Base-by-base conservation (phyloP, 495 filamentous ascomycete genomes). In the Tuber aestivum region DNA sequence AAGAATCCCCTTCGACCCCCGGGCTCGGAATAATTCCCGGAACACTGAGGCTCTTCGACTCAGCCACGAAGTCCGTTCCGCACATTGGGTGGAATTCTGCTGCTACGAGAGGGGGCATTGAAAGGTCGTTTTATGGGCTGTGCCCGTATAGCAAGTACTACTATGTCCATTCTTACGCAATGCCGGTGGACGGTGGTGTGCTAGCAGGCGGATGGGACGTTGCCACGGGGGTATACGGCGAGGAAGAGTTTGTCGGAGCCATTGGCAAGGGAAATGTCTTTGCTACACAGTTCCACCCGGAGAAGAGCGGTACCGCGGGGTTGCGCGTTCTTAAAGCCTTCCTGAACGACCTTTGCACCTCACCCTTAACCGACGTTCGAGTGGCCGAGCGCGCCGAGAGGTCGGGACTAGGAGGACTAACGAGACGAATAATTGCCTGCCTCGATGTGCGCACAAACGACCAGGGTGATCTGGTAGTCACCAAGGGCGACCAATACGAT, bases 51-150 rank as follows among this genome's bases (percentile, higher is more conserved):
- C 91, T 91, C 72, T 98, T 99, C 84, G 85, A 93, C 79, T 90
- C 93, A 81, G 77, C 78, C 37, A 86, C 89, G 35, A 99, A 99
- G 83, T 90, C 95, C 48, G 95, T 99, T 41, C 95, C 95, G 41
- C 96, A 98, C 83, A 99, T 99, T 81, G 95, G 95, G 21, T 99
- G 95, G 95, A 99, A 99, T 82, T 94, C 90, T 42, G 95, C 95
- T 61, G 88, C 87, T 75, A 87, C 88, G 7, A 70, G 74, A 0
- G 68, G 70, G 32, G 42, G 69, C 14, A 85, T 84, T 45, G 86
- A 85, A 56, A 50, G 76, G 27, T 75, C 73, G 0, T 70, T 97
- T 48, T 97, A 92, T 83, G 94, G 92, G 65, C 84, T 99, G 70
- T 83, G 87, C 69, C 89, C 92, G 7, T 86, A 86, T 78, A 97